phyloP scores from a whole-genome alignment of 805 yeast species.

The Nakazawaea ishiwadae region DNA sequence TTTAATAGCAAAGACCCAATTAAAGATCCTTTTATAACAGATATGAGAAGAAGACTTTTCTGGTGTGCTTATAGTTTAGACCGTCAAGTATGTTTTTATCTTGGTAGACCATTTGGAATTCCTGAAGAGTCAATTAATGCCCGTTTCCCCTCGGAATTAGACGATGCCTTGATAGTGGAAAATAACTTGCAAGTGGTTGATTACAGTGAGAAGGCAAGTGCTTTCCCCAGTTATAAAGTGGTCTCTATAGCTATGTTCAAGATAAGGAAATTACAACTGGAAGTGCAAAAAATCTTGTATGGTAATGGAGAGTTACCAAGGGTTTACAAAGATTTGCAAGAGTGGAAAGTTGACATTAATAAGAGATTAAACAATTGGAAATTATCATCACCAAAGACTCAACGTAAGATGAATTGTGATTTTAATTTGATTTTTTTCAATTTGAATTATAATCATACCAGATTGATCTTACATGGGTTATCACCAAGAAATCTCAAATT shows the following conservation, averaged over 20 bases:
- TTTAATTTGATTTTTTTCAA: constrained; percentile 68
- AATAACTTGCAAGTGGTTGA: constrained; percentile 31
- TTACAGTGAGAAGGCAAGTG: constrained; percentile 31
- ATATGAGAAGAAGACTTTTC: constrained; percentile 69
- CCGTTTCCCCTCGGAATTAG: constrained; percentile 67
- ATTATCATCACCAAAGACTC: constrained; percentile 47
- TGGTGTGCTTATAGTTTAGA: constrained; percentile 91
- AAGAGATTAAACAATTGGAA: constrained; percentile 61
- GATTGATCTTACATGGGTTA: constrained; percentile 68
- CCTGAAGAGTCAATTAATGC: constrained; percentile 77
- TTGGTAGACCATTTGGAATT: constrained; percentile 85
- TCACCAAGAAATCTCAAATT: constrained; percentile 64
- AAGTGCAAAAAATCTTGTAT: constrained; percentile 66
- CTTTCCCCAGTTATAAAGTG: constrained; percentile 58
- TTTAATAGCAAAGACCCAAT: constrained; percentile 22
- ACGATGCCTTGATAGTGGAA: constrained; percentile 56
- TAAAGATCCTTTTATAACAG: constrained; percentile 53
- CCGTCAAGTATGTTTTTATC: constrained; percentile 78
- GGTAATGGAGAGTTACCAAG: constrained; percentile 72
- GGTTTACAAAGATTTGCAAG: constrained; percentile 41
- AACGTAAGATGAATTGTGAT: constrained; percentile 62
- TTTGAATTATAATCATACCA: constrained; percentile 73
- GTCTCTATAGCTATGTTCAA: constrained; percentile 64
- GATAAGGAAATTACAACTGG: constrained; percentile 72
- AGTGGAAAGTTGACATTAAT: constrained; percentile 60